phyloP scores from a whole-genome alignment of 805 yeast species.

The Ascoidea tarda region DNA sequence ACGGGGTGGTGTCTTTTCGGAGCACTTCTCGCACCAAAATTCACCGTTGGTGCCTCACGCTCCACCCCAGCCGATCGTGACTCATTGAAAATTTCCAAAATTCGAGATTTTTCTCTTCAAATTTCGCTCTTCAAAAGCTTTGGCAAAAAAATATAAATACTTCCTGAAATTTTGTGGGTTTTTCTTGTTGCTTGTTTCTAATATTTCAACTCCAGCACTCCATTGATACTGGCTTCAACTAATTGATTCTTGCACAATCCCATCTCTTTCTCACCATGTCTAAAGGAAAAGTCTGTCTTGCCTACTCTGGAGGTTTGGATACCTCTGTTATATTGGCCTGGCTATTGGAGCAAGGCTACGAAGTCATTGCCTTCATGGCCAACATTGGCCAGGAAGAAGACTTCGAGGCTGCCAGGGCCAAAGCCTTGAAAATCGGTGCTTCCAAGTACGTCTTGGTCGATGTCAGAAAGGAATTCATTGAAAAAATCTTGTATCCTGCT shows the following conservation, averaged over 20 bases:
- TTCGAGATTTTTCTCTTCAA: no score
- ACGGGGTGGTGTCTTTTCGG: no score
- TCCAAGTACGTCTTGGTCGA: slow-evolving; percentile 89
- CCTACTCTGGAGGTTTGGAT: slow-evolving; percentile 98
- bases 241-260: slow-evolving; percentile 1
- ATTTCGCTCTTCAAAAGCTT: no score
- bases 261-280: slow-evolving; percentile 37
- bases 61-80: no score
- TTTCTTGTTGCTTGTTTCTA: background rate
- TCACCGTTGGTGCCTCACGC: no score
- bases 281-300: slow-evolving; percentile 97
- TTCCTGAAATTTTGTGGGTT: background rate
- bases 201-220: background rate
- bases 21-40: no score
- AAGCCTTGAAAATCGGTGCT: slow-evolving; percentile 95
- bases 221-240: slow-evolving; percentile 2
- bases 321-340: slow-evolving; percentile 97
- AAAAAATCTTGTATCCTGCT: slow-evolving; percentile 86
- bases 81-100: no score
- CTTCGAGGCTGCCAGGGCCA: slow-evolving; percentile 90
- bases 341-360: slow-evolving; percentile 96
- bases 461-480: slow-evolving; percentile 90
- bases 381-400: slow-evolving; percentile 99
- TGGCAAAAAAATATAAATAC: no score
- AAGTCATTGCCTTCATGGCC: slow-evolving; percentile 96